Conservation (phyloP, 2,329 filamentous ascomycete genomes). For the Parafenestella ontariensis region DNA sequence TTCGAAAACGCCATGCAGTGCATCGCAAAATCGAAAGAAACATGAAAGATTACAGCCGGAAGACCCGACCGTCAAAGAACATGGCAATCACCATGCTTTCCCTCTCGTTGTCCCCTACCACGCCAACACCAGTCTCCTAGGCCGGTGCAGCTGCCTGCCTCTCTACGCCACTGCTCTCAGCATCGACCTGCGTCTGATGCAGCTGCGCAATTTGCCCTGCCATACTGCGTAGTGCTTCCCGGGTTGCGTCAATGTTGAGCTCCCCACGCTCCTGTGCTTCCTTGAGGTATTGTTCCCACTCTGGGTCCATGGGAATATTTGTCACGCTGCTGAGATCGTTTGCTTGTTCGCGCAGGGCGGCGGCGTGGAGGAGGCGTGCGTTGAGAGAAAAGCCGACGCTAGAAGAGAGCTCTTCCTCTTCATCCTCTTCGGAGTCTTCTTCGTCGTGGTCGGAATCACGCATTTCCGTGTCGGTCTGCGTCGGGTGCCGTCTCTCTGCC, state of each 20-base stretch:
- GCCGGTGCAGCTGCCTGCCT: conserved; percentile 30
- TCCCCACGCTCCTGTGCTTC: conserved; percentile 70
- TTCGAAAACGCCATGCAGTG: conserved; percentile 2
- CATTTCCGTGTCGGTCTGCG: conserved; percentile 26
- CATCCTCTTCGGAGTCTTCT: conserved; percentile 48
- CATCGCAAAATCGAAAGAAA: background rate
- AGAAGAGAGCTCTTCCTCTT: conserved; percentile 43
- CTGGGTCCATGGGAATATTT: conserved; percentile 69
- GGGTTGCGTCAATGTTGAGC: conserved; percentile 43
- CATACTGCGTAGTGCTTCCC: conserved; percentile 40
- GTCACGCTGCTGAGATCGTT: conserved; percentile 48
- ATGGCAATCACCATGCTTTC: background rate
- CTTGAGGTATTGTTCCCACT: conserved; percentile 79
- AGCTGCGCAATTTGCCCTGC: conserved; percentile 38
- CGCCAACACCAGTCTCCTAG: conserved; percentile 8
- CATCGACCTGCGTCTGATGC: conserved; percentile 18
- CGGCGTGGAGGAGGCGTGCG: conserved; percentile 69
- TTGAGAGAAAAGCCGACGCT: conserved; percentile 68
- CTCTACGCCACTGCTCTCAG: background rate
- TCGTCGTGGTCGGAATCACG: conserved; percentile 56
- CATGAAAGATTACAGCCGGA: background rate
- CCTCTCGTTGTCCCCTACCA: background rate
- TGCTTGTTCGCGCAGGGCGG: conserved; percentile 66
- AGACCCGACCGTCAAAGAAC: background rate
- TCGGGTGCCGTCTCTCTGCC: conserved; percentile 19